phyloP scores from a whole-genome alignment of 2,329 filamentous ascomycete genomes.

The Pseudogymnoascus sp. region DNA sequence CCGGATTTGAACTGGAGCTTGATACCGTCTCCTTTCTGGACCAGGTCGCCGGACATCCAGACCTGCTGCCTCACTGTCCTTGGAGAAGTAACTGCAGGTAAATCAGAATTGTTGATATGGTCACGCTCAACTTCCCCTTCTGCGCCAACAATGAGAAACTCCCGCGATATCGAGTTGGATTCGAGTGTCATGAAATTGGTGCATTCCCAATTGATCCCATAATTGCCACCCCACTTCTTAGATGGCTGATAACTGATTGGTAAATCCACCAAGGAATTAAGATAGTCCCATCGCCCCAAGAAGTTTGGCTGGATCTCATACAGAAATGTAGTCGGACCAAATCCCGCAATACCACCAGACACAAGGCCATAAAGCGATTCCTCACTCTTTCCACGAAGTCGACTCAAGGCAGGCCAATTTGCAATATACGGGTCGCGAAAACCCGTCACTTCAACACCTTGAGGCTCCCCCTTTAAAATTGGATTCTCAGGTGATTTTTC shows the following conservation, averaged over 20 bases:
- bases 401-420: conserved; percentile 24
- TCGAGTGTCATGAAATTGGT: conserved; percentile 2
- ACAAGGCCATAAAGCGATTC: conserved; percentile 7
- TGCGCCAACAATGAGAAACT: neutral
- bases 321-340: conserved; percentile 5
- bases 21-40: neutral
- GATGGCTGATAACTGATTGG: neutral
- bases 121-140: conserved; percentile 6
- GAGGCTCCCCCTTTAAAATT: conserved; percentile 25
- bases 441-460: conserved; percentile 24
- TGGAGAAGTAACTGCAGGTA: neutral
- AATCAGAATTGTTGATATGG: neutral
- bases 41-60: conserved; percentile 13
- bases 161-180: neutral
- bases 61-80: neutral
- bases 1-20: conserved; percentile 9
- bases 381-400: conserved; percentile 15
- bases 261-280: neutral
- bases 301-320: neutral
- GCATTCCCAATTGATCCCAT: conserved; percentile 10
- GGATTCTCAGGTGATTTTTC: conserved; percentile 26
- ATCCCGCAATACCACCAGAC: conserved; percentile 7
- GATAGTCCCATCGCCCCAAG: conserved; percentile 5
- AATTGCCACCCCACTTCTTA: conserved; percentile 2
- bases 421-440: conserved; percentile 31